A percentile compares a stretch with the other conserved stretches of the same genome.
Conservation (phyloP, 305 asterid genomes). For the Euphrasia arctica region DNA sequence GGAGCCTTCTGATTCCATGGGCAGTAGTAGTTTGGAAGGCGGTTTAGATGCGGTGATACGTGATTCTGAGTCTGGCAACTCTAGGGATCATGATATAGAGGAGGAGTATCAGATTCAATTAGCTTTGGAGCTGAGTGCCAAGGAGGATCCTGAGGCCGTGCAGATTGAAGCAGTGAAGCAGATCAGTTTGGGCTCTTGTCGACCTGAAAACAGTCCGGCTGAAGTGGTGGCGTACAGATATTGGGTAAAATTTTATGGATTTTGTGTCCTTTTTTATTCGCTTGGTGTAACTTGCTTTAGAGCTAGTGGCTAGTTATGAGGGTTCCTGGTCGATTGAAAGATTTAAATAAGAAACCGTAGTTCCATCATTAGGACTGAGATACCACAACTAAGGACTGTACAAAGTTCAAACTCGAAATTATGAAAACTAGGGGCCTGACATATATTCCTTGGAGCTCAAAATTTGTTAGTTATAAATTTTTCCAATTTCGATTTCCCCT, state of each 20-base stretch:
- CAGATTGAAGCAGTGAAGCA: slow-evolving; percentile 99
- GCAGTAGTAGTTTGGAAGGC: slow-evolving; percentile 68
- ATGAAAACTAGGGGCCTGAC: too few relatives aligned
- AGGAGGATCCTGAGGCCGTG: slow-evolving; percentile 98
- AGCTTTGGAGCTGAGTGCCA: slow-evolving; percentile 93
- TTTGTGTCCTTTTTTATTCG: neutral
- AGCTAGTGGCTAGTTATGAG: too few relatives aligned
- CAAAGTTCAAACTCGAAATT: too few relatives aligned
- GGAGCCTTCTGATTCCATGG: slow-evolving; percentile 70
- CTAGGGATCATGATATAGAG: slow-evolving; percentile 83
- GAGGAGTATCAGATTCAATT: slow-evolving; percentile 93
- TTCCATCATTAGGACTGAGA: too few relatives aligned
- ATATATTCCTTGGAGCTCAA: too few relatives aligned
- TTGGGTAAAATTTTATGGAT: slow-evolving; percentile 57
- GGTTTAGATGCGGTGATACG: slow-evolving; percentile 58
- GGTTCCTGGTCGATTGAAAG: too few relatives aligned
- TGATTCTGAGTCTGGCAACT: slow-evolving; percentile 59
- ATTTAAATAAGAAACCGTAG: too few relatives aligned
- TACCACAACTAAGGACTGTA: too few relatives aligned
- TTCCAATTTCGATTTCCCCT: too few relatives aligned
- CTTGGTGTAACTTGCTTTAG: neutral
- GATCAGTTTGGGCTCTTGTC: slow-evolving; percentile 86
- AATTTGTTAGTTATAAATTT: too few relatives aligned
- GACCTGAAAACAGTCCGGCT: slow-evolving; percentile 72
- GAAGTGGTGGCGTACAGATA: slow-evolving; percentile 84